phyloP scores from a whole-genome alignment of 495 filamentous ascomycete species.

The Neurospora intermedia region DNA sequence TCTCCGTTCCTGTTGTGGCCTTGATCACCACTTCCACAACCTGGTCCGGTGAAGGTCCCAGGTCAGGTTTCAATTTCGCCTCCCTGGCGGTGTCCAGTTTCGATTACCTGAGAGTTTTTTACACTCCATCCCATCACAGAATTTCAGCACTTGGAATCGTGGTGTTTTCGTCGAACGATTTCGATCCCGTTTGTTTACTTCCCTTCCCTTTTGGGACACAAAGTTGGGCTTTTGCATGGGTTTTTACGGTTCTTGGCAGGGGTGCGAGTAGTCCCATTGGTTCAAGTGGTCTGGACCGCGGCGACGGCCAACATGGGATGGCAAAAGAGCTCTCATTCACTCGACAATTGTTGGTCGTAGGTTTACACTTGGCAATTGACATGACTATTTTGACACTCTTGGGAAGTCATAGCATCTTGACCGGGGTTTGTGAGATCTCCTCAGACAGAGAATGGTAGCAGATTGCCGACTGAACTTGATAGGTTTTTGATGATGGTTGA shows the following conservation, averaged over 20 bases:
- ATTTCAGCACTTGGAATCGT: neutral
- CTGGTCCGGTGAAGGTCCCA: neutral
- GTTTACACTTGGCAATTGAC: neutral
- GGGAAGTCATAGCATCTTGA: neutral
- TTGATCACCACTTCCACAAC: neutral
- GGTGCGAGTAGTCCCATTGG: neutral
- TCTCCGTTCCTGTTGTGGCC: neutral
- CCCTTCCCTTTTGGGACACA: neutral
- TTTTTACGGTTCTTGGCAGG: neutral
- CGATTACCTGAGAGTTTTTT: no score
- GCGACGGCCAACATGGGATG: neutral
- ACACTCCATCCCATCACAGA: neutral
- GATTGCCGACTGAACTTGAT: neutral
- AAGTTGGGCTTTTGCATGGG: neutral
- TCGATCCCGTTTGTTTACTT: neutral
- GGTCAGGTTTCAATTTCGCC: neutral
- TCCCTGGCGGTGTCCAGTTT: neutral
- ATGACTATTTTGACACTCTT: neutral
- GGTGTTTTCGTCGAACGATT: neutral
- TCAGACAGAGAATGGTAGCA: no score
- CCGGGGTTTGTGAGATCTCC: neutral
- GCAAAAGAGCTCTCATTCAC: neutral
- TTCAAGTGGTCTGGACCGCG: neutral
- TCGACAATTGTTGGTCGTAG: neutral
- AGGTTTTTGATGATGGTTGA: neutral